These are phyloP conservation scores for Rusavskia elegans DNA, from an alignment of 495 filamentous ascomycete species.

Conservation along the genomic window DNA sequence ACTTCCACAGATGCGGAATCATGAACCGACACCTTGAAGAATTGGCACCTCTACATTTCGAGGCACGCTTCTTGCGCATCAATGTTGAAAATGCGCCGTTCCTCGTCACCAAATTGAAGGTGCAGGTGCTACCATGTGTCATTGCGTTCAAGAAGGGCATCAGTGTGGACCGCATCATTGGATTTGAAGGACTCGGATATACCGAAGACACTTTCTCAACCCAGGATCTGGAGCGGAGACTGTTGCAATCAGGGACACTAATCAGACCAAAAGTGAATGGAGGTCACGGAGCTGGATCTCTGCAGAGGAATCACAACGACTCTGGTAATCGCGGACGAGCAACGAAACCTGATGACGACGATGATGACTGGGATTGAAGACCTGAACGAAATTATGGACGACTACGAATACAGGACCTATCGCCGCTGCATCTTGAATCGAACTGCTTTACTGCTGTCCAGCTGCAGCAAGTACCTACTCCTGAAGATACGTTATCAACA, in stretches of 20 bases:
- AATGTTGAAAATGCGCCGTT: slow-evolving; percentile 62
- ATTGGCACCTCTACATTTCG: slow-evolving; percentile 47
- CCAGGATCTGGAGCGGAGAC: slow-evolving; percentile 43
- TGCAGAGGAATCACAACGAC: slow-evolving; percentile 17
- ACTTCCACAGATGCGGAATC: slow-evolving; percentile 55
- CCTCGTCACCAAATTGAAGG: slow-evolving; percentile 50
- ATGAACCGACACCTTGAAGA: slow-evolving; percentile 48
- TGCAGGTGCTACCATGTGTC: slow-evolving; percentile 60
- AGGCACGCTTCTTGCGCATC: slow-evolving; percentile 51
- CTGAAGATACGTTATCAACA: no score
- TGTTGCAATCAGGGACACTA: slow-evolving; percentile 43
- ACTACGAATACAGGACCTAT: slow-evolving; percentile 1
- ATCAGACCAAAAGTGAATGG: slow-evolving; percentile 34
- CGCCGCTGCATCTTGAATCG: slow-evolving; percentile 23
- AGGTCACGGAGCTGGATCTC: slow-evolving; percentile 14
- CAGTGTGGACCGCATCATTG: slow-evolving; percentile 49
- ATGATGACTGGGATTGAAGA: slow-evolving; percentile 41
- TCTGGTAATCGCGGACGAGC: slow-evolving; percentile 18
- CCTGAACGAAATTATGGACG: slow-evolving; percentile 10
- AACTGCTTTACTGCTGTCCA: slow-evolving; percentile 20
- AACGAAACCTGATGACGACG: slow-evolving; percentile 15
- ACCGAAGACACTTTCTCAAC: slow-evolving; percentile 46
- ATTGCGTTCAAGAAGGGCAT: slow-evolving; percentile 57
- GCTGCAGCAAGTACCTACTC: no score
- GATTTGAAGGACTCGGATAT: slow-evolving; percentile 56